phyloP scores from a whole-genome alignment of 139 green algal genomes.

The Tetraselmis striata region DNA sequence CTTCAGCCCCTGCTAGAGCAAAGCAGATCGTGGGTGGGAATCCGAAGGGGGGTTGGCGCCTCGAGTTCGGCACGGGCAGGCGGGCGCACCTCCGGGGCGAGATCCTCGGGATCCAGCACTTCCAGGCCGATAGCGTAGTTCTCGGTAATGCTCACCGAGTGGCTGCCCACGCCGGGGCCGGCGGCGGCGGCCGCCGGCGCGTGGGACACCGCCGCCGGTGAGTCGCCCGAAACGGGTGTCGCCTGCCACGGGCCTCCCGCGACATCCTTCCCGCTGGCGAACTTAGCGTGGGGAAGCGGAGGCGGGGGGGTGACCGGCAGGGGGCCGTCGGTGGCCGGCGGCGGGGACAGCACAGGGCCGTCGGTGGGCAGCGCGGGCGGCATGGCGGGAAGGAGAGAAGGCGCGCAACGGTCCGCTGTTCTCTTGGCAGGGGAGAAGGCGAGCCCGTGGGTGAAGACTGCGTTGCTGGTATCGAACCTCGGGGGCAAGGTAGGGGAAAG shows the following conservation, averaged over 20 bases:
- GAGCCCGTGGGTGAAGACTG: too few species aligned
- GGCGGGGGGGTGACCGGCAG: background rate
- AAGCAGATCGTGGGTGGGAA: too few species aligned
- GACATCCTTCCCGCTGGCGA: background rate
- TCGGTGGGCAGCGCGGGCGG: background rate
- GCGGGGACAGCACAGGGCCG: background rate
- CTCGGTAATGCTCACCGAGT: background rate
- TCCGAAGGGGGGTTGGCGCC: too few species aligned
- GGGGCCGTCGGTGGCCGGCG: background rate
- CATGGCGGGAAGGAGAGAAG: too few species aligned
- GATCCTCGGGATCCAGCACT: background rate
- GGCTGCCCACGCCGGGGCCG: background rate
- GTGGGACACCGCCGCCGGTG: background rate
- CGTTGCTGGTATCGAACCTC: too few species aligned
- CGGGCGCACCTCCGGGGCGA: background rate
- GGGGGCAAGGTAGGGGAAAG: too few species aligned
- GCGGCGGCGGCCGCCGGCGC: too few species aligned
- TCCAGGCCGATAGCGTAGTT: background rate
- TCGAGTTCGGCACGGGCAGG: too few species aligned
- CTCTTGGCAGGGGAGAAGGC: too few species aligned
- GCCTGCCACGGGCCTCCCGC: background rate
- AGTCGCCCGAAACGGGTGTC: background rate
- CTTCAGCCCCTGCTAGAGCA: too few species aligned
- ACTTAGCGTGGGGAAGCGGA: background rate
- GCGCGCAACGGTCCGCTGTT: too few species aligned